Evolutionary conservation across 1,284 basidiomycete species (phyloP), one percentile per base, ranked within the genome.

Genomic region (Inonotus hispidus): DNA sequence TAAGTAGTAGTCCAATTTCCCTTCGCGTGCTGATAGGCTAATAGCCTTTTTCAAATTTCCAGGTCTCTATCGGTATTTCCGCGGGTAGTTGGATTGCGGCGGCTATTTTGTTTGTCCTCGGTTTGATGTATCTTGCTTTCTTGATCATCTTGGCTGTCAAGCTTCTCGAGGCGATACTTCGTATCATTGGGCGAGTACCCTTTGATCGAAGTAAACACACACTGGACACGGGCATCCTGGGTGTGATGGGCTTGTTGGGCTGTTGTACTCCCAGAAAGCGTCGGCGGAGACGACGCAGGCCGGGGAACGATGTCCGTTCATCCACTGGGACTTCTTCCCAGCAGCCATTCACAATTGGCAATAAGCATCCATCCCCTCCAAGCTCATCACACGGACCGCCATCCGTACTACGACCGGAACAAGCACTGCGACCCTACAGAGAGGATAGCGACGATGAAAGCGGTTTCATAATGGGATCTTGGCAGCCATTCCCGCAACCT

Each of bases 1-100:
- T 98, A 71, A 76, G 92, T 81, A 76, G 92, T 81, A 47, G 56
- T 52, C 55, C 38, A 43, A 43, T 50, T n/a, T 52, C 35, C 41
- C n/a, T 38, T 10, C 55, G 23, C 39, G 41, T 65, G 23, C 57
- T 61, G 39, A 61, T 63, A 68, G 43, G 68, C 66, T 45, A 63
- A 49, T 59, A 54, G 35, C 41, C 45, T 50, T 56, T 60, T 63
- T 63, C 61, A 39, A 53, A 60, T 60, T 62, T 63, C 23, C 68
- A 95, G 92, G 90, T 95, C 58, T 85, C 85, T 46, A 87, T 96
- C 65, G 89, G 88, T 32, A 70, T 79, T 59, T 83, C 88, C 23
- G 85, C 93, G 14, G 83, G 82, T 14, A 90, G 91, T 62, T 99
- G 95, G 96, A 85, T 99, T 21, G 85, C 95, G 6, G 97, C 97